Evolutionary conservation across 1,284 basidiomycete genomes (phyloP).

Genomic region (Cystobasidium sp.): DNA sequence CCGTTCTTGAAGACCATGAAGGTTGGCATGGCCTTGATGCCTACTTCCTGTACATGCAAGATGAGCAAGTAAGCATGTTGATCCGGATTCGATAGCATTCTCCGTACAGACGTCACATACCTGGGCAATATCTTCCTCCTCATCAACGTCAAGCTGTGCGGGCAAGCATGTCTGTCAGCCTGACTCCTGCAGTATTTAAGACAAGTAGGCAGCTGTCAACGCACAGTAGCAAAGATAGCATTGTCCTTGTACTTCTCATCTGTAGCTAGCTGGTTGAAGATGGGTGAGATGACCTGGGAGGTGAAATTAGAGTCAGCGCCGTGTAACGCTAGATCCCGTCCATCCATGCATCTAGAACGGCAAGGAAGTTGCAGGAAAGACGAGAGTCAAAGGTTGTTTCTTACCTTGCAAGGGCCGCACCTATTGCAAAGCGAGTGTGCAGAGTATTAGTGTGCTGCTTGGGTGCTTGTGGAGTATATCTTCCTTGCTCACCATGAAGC

Average conservation of each 20-base stretch:
- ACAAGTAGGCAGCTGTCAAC: neutral
- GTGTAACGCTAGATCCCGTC: neutral
- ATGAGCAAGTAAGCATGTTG: neutral
- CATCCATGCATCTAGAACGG: neutral
- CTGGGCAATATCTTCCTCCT: slow-evolving; percentile 39
- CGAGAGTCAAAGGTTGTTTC: neutral
- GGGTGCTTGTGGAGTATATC: neutral
- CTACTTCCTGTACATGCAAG: slow-evolving; percentile 63
- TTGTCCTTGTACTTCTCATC: slow-evolving; percentile 42
- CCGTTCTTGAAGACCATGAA: slow-evolving; percentile 75
- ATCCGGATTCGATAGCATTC: neutral
- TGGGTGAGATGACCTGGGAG: slow-evolving; percentile 42
- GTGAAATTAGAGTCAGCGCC: neutral
- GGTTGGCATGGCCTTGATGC: slow-evolving; percentile 79
- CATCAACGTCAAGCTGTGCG: slow-evolving; percentile 41
- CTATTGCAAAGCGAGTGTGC: neutral
- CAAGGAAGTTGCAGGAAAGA: neutral
- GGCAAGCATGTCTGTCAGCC: neutral
- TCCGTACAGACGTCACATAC: neutral
- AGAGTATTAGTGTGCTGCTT: neutral
- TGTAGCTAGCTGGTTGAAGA: slow-evolving; percentile 41
- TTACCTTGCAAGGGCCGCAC: slow-evolving; percentile 44
- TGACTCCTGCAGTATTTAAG: neutral
- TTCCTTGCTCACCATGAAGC: slow-evolving; percentile 36
- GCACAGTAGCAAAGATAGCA: slow-evolving; percentile 32